These are phyloP conservation scores for Colletotrichum sp. DNA, from an alignment of 2,329 filamentous ascomycete genomes.

Conservation along the genomic window DNA sequence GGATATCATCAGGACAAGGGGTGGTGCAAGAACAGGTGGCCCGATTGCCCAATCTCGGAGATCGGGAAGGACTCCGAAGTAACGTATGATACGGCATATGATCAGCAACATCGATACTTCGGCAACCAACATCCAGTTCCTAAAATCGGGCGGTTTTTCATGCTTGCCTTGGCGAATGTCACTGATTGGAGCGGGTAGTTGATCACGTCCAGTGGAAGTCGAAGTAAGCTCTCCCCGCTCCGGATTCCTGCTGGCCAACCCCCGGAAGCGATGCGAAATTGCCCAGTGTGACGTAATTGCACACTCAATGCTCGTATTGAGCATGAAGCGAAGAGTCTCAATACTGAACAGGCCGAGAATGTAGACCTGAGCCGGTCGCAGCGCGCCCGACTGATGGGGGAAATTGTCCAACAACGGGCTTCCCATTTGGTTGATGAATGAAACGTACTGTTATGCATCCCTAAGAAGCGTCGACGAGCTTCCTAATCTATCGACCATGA, in stretches of 20 bases:
- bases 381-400: background rate
- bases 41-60: background rate
- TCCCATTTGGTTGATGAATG: background rate
- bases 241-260: background rate
- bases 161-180: background rate
- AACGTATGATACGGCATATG: background rate
- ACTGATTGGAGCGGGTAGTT: background rate
- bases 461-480: background rate
- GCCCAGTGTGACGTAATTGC: background rate
- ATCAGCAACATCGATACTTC: background rate
- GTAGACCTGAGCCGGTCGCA: background rate
- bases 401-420: background rate
- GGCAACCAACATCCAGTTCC: background rate
- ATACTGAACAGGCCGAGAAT: background rate
- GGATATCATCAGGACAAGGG: background rate
- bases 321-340: background rate
- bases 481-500: background rate
- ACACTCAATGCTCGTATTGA: background rate
- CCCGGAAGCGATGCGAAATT: background rate
- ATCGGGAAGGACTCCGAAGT: background rate
- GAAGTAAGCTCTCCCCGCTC: background rate
- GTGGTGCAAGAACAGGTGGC: background rate
- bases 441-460: background rate
- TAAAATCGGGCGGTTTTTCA: rapidly evolving
- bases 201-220: background rate